phyloP scores from a whole-genome alignment of 768 basidiomycete genomes.

The Tricholoma sp. region DNA sequence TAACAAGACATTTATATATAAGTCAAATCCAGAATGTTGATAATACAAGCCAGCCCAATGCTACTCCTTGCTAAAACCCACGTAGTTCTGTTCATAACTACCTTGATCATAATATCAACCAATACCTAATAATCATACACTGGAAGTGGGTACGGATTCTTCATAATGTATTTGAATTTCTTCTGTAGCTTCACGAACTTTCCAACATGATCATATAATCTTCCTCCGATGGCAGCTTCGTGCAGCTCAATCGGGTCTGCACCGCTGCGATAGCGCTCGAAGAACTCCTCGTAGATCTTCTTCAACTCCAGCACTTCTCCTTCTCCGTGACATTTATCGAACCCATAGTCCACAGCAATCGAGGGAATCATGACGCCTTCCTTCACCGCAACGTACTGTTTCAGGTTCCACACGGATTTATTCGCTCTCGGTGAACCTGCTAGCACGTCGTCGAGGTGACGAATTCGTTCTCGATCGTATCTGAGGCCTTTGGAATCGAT shows the following conservation, averaged over 20 bases:
- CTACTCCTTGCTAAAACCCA: too few relatives aligned
- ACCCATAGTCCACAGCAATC: constrained; percentile 28
- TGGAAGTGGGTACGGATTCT: constrained; percentile 27
- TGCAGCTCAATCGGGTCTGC: constrained; percentile 30
- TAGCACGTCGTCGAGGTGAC: constrained; percentile 22
- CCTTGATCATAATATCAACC: too few relatives aligned
- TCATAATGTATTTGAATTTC: constrained; percentile 23
- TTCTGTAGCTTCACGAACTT: constrained; percentile 16
- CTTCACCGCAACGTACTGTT: constrained; percentile 18
- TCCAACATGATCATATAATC: constrained; percentile 22
- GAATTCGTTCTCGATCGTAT: background rate
- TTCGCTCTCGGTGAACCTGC: constrained; percentile 4
- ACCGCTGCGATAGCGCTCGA: constrained; percentile 11
- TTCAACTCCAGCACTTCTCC: constrained; percentile 24
- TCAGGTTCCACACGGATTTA: constrained; percentile 34
- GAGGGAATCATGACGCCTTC: constrained; percentile 7
- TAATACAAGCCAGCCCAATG: too few relatives aligned
- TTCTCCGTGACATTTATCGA: constrained; percentile 24
- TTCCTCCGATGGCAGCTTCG: constrained; percentile 27
- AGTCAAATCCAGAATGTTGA: too few relatives aligned
- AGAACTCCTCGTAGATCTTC: constrained; percentile 27
- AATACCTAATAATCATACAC: too few relatives aligned
- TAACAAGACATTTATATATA: too few relatives aligned
- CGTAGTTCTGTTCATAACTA: too few relatives aligned
- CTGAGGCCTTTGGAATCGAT: constrained; percentile 17